These are phyloP conservation scores for Hypholoma fasciculare DNA, from an alignment of 768 basidiomycete species.

Conservation along the genomic window DNA sequence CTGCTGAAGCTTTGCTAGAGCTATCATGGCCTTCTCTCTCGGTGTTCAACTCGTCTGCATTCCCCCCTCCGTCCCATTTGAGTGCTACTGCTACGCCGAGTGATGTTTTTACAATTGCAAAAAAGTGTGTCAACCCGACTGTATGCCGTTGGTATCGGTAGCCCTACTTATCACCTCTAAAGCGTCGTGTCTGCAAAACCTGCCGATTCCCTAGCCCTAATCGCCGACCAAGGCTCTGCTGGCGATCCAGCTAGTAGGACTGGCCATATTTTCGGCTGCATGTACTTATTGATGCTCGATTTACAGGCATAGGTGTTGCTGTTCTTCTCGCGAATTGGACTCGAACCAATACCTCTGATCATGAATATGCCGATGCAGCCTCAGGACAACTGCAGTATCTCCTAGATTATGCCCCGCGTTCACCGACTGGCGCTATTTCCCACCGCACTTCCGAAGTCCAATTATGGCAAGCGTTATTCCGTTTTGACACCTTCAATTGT, in stretches of 20 bases:
- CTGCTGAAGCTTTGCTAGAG: slow-evolving; percentile 57
- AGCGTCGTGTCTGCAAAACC: slow-evolving; percentile 40
- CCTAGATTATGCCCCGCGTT: slow-evolving; percentile 41
- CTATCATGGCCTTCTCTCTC: slow-evolving; percentile 48
- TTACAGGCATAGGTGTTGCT: slow-evolving; percentile 48
- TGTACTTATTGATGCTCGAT: background rate
- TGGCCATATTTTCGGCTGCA: background rate
- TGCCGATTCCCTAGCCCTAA: slow-evolving; percentile 37
- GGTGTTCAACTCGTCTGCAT: slow-evolving; percentile 42
- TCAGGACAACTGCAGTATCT: slow-evolving; percentile 49
- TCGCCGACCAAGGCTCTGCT: slow-evolving; percentile 48
- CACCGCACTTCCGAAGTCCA: slow-evolving; percentile 54
- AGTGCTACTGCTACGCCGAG: slow-evolving; percentile 28
- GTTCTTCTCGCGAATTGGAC: slow-evolving; percentile 58
- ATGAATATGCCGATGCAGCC: slow-evolving; percentile 42
- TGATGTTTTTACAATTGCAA: slow-evolving; percentile 43
- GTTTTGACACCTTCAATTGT: background rate
- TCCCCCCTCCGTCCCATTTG: slow-evolving; percentile 38
- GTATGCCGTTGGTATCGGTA: background rate
- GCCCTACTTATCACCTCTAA: background rate
- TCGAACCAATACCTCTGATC: slow-evolving; percentile 29
- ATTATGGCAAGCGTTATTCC: slow-evolving; percentile 40
- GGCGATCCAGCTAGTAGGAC: slow-evolving; percentile 59
- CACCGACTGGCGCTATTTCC: slow-evolving; percentile 56
- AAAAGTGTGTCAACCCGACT: slow-evolving; percentile 27